Percentiles rank a stretch among this genome's conserved stretches.
Conservation (phyloP, 1,139 yeast species). For the Pichia sp. region DNA sequence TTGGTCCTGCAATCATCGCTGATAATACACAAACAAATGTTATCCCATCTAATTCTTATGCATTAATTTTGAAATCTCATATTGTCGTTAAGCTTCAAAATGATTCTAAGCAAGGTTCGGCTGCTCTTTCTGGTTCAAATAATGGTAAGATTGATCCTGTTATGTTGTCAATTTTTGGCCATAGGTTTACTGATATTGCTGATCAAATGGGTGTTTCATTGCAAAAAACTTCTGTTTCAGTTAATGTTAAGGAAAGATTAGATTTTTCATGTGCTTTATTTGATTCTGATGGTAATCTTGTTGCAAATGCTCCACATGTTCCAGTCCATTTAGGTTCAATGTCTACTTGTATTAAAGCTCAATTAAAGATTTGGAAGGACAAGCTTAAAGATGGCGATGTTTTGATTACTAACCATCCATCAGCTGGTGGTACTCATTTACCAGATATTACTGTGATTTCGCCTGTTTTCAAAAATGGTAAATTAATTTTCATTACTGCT, state of each 20-base stretch:
- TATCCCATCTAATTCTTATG: conserved; percentile 65
- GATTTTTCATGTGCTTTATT: conserved; percentile 60
- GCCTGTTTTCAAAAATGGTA: conserved; percentile 41
- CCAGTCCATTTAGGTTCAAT: conserved; percentile 60
- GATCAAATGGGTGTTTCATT: conserved; percentile 59
- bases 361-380: conserved; percentile 44
- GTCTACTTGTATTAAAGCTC: conserved; percentile 54
- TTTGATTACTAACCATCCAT: conserved; percentile 50
- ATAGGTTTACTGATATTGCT: conserved; percentile 57
- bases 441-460: conserved; percentile 81
- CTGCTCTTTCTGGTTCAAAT: not conserved
- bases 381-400: conserved; percentile 51
- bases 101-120: not conserved
- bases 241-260: conserved; percentile 54
- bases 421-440: conserved; percentile 56
- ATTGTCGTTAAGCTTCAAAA: conserved; percentile 16
- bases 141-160: conserved; percentile 39
- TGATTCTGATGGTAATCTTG: conserved; percentile 48
- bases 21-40: conserved; percentile 86
- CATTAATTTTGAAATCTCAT: conserved; percentile 54
- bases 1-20: conserved; percentile 78
- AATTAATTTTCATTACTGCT: conserved; percentile 53
- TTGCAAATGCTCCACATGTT: conserved; percentile 61
- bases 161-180: conserved; percentile 52
- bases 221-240: conserved; percentile 54